Conservation (phyloP, 2,329 filamentous ascomycete species). For the Beauveria varroae region DNA sequence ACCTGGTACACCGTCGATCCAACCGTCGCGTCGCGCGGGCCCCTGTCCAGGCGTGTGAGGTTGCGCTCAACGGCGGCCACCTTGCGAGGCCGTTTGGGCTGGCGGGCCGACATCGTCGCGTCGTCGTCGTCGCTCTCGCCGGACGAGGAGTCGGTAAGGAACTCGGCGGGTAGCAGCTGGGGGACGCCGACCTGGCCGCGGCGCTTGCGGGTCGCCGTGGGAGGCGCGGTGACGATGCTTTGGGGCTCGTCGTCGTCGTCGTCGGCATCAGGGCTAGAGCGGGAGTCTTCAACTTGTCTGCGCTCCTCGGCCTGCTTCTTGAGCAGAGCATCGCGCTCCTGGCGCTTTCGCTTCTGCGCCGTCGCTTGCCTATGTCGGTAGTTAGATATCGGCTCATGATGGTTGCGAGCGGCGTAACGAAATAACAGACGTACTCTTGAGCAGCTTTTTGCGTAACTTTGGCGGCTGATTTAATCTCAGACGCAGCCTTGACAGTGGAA, state of each 20-base stretch:
- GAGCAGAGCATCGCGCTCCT: conserved; percentile 45
- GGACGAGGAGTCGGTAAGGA: conserved; percentile 47
- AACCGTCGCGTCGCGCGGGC: conserved; percentile 39
- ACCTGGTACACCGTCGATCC: conserved; percentile 49
- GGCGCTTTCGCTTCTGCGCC: conserved; percentile 46
- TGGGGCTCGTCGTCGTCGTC: conserved; percentile 15
- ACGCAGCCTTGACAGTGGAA: conserved; percentile 43
- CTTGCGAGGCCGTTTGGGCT: conserved; percentile 34
- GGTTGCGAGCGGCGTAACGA: no score
- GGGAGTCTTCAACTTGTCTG: conserved; percentile 27
- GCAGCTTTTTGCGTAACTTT: conserved; percentile 42
- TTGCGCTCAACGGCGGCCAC: conserved; percentile 33
- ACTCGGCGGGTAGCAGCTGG: conserved; percentile 43
- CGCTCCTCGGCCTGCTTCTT: conserved; percentile 48
- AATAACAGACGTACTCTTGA: conserved; percentile 38
- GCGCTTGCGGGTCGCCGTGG: background rate
- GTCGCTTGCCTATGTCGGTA: conserved; percentile 36
- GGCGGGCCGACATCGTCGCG: conserved; percentile 14
- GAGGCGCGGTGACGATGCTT: conserved; percentile 11
- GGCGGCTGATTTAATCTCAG: conserved; percentile 36
- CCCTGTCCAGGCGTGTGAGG: conserved; percentile 29
- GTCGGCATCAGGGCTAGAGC: conserved; percentile 16
- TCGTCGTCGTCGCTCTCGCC: conserved; percentile 31
- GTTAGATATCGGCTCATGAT: background rate
- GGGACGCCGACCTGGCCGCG: conserved; percentile 24